phyloP scores from a whole-genome alignment of 164 flowering plant species.

The Vitis rotundifolia region DNA sequence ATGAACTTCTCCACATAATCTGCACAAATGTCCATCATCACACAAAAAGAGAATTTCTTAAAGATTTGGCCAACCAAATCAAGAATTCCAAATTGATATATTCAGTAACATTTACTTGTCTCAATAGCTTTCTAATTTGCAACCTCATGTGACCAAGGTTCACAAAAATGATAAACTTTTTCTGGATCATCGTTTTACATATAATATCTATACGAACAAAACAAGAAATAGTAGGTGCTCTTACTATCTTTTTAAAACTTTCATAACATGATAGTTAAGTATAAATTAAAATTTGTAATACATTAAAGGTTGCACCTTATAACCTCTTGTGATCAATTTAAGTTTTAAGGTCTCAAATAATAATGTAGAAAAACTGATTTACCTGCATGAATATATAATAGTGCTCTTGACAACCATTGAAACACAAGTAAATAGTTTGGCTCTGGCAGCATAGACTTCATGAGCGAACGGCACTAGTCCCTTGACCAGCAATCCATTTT shows the following conservation, averaged over 20 bases:
- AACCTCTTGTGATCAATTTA: not conserved
- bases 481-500: conserved; percentile 65
- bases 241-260: no score
- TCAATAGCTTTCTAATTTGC: no score
- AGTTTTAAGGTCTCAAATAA: not conserved
- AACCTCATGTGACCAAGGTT: no score
- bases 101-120: no score
- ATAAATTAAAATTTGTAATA: no score
- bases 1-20: conserved; percentile 59
- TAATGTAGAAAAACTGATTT: conserved; percentile 1
- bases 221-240: no score
- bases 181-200: no score
- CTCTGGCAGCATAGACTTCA: conserved; percentile 50
- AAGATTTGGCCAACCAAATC: not conserved
- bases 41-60: not conserved
- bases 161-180: no score
- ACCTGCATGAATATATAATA: conserved; percentile 56
- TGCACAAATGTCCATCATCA: conserved; percentile 18
- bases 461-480: conserved; percentile 56
- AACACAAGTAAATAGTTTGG: conserved; percentile 36
- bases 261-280: no score
- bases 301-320: no score
- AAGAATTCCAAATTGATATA: not conserved
- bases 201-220: no score
- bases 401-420: conserved; percentile 38